A percentile compares a stretch with the other conserved stretches of the same genome.
These are phyloP conservation scores for Lagerstroemia speciosa DNA, from an alignment of 345 rosid genomes.

Conservation along the genomic window DNA sequence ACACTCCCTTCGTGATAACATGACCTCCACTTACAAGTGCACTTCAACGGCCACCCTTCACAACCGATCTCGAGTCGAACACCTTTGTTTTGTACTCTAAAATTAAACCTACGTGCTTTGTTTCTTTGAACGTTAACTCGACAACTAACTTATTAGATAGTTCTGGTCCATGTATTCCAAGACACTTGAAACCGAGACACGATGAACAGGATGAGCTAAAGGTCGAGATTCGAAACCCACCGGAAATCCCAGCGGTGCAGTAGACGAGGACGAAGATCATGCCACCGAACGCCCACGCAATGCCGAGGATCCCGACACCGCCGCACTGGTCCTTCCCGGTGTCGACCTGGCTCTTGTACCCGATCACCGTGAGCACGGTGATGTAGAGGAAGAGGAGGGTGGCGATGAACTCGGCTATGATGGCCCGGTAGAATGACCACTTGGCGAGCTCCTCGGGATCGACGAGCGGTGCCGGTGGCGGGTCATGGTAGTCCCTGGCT, in stretches of 20 bases:
- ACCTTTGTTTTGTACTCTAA: too few relatives aligned
- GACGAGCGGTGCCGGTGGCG: conserved; percentile 32
- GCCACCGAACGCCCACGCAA: conserved; percentile 44
- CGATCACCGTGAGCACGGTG: conserved; percentile 38
- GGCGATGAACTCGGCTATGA: conserved; percentile 41
- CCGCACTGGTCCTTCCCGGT: conserved; percentile 18
- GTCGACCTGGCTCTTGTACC: conserved; percentile 30
- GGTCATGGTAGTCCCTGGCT: conserved; percentile 36
- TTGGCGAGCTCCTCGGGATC: conserved; percentile 26
- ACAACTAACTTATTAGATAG: too few relatives aligned
- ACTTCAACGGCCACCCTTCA: too few relatives aligned
- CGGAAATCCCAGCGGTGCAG: conserved; percentile 42
- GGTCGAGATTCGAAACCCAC: conserved; percentile 7
- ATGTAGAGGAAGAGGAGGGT: conserved; percentile 34
- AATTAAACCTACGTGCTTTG: too few relatives aligned
- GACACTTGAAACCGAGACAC: too few relatives aligned
- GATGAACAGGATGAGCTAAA: neutral
- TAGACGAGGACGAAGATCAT: conserved; percentile 41
- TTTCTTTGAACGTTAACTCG: too few relatives aligned
- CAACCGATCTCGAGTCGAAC: too few relatives aligned
- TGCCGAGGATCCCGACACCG: conserved; percentile 38
- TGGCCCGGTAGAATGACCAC: conserved; percentile 40
- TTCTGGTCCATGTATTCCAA: too few relatives aligned
- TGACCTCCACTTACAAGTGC: too few relatives aligned
- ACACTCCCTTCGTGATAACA: too few relatives aligned